Conservation (phyloP, 2,329 filamentous ascomycete species). For the Aaosphaeria arxii region DNA sequence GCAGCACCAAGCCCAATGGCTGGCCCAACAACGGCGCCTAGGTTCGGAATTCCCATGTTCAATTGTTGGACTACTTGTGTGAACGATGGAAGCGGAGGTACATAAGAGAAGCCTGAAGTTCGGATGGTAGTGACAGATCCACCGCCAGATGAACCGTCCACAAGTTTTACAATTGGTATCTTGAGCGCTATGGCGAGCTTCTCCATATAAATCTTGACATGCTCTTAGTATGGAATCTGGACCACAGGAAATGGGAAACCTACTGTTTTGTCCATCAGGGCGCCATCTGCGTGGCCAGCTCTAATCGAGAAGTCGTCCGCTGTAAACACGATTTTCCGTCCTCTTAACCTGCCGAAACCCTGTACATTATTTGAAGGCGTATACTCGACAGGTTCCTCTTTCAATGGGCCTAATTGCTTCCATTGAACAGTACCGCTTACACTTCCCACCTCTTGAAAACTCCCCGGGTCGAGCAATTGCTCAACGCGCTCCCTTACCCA, state of each 20-base stretch:
- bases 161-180: slow-evolving; percentile 61
- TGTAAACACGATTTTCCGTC: slow-evolving; percentile 57
- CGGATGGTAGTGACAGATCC: slow-evolving; percentile 61
- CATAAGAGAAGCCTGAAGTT: slow-evolving; percentile 56
- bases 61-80: slow-evolving; percentile 55
- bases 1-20: slow-evolving; percentile 64
- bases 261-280: slow-evolving; percentile 55
- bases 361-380: slow-evolving; percentile 63
- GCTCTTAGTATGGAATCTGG: too few relatives aligned
- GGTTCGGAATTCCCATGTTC: slow-evolving; percentile 62
- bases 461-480: slow-evolving; percentile 54
- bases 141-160: slow-evolving; percentile 62
- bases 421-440: slow-evolving; percentile 59
- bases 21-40: slow-evolving; percentile 62
- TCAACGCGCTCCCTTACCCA: slow-evolving; percentile 63
- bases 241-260: background rate
- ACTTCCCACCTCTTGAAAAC: slow-evolving; percentile 59
- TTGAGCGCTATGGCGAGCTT: slow-evolving; percentile 57
- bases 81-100: slow-evolving; percentile 56
- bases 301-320: slow-evolving; percentile 64
- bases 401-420: slow-evolving; percentile 46
- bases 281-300: slow-evolving; percentile 63
- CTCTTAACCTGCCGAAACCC: slow-evolving; percentile 53
- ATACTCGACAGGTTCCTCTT: slow-evolving; percentile 51
- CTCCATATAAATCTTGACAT: slow-evolving; percentile 53